Base-by-base conservation (phyloP, 2,329 filamentous ascomycete species). In the Dothiorella sarmentorum region DNA sequence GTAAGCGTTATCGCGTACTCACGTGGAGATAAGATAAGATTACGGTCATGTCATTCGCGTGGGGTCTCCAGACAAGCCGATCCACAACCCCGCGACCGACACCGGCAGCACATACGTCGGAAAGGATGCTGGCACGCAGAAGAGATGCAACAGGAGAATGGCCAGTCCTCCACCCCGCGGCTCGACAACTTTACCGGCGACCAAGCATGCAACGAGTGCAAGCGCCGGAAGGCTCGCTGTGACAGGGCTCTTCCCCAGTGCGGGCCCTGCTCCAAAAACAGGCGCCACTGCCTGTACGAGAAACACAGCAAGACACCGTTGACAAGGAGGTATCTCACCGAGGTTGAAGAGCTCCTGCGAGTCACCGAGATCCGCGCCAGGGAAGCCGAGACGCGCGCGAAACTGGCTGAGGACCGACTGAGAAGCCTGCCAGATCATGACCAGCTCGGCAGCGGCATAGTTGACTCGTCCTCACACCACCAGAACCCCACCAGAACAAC, bases 271-370 rank as follows among this genome's bases (percentile, higher is more conserved):
- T 64, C 71, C 47, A 75, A 74, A 58, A 77, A 78, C 62, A 70
- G 74, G 40, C 68, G 78, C 13, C 74, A 77, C 60, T 81, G 78
- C 60, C 67, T 79, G 6, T 81, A 81, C 58, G 78, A 80, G 63
- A 78, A 75, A 61, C 74, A 78, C 52, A 71, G 72, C n/a, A 71
- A 74, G 43, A 80, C 78, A 11, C 78, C 78, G 4, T 67, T 80
- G 60, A 81, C 78, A 4, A 70, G 78, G 42, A 79, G 38, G 26
- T 56, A 43, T 11, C 67, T 80, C 17, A 78, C 75, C 0, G 73
- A 78, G 51, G 74, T 79, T 4, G 77, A 79, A 61, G 71, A 70
- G 27, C 70, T 74, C 17, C 64, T 79, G 18, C 72, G 65, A 13
- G 65, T 65, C 24, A 64, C 67, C 3, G 69, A 68, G 52, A 29